phyloP scores from a whole-genome alignment of 2,329 filamentous ascomycete genomes.

The Colletotrichum cereale region DNA sequence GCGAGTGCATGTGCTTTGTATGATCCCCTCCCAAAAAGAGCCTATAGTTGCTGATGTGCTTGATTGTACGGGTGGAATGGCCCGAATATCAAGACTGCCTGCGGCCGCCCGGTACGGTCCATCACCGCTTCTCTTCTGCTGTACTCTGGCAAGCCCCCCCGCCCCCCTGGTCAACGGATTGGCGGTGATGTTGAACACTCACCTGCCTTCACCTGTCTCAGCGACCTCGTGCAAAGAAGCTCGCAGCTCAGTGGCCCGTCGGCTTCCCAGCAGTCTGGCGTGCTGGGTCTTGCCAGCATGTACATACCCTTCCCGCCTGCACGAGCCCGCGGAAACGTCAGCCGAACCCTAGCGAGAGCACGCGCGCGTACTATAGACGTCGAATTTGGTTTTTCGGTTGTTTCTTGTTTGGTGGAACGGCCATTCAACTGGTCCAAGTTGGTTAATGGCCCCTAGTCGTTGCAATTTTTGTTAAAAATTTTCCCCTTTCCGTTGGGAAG shows the following conservation, averaged over 20 bases:
- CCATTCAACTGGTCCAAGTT: not conserved
- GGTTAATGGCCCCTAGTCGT: not conserved
- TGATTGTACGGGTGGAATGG: conserved; percentile 1
- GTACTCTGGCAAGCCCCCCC: not conserved
- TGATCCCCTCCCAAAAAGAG: conserved; percentile 1
- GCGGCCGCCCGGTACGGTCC: conserved; percentile 4
- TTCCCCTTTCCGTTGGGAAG: conserved; percentile 4
- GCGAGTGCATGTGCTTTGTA: conserved; percentile 3
- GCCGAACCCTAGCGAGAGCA: conserved; percentile 34
- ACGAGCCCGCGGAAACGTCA: conserved; percentile 27
- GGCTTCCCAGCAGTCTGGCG: conserved; percentile 26
- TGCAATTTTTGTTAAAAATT: not conserved
- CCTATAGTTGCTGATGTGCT: conserved; percentile 16
- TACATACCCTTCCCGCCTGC: conserved; percentile 25
- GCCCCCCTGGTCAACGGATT: not conserved
- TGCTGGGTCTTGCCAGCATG: conserved; percentile 11
- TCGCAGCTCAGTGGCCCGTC: conserved; percentile 38
- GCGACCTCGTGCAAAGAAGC: conserved; percentile 37
- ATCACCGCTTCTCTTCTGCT: conserved; percentile 6
- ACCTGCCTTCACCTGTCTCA: conserved; percentile 22
- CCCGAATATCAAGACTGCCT: conserved; percentile 12
- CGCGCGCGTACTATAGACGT: too few relatives aligned
- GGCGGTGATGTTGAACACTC: conserved; percentile 31
- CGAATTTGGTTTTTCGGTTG: not conserved
- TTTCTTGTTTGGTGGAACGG: not conserved